These are phyloP conservation scores for Eucalyptus pumila DNA, from an alignment of 345 rosid species.

Conservation along the genomic window DNA sequence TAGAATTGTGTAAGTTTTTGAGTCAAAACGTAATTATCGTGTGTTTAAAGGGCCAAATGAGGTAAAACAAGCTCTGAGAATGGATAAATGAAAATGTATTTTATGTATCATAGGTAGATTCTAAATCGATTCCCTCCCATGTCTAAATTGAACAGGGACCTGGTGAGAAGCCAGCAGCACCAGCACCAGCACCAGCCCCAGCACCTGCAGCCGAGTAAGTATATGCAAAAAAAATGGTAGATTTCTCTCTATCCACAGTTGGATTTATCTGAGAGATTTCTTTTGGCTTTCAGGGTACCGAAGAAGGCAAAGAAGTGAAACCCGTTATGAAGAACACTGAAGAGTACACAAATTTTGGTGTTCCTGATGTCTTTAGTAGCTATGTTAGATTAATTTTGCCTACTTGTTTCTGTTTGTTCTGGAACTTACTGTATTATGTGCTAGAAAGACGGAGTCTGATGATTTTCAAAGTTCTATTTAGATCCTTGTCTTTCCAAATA, in stretches of 20 bases:
- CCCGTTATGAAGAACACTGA: background rate
- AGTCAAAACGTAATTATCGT: background rate
- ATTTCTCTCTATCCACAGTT: background rate
- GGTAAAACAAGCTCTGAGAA: background rate
- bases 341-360: background rate
- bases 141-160: background rate
- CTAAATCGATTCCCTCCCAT: background rate
- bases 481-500: background rate
- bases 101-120: background rate
- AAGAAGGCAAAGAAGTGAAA: conserved; percentile 6
- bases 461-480: background rate
- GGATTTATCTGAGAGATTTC: background rate
- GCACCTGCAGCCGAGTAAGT: conserved; percentile 1
- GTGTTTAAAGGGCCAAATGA: background rate
- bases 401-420: background rate
- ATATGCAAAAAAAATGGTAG: background rate
- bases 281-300: background rate
- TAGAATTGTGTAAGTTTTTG: background rate
- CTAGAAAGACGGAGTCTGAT: background rate
- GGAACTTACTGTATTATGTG: background rate
- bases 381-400: background rate
- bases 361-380: background rate
- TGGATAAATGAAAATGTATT: background rate
- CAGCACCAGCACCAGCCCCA: background rate
- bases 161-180: background rate